Base-by-base conservation (phyloP, 352 stramenopile genomes). In the Phytopythium vexans region DNA sequence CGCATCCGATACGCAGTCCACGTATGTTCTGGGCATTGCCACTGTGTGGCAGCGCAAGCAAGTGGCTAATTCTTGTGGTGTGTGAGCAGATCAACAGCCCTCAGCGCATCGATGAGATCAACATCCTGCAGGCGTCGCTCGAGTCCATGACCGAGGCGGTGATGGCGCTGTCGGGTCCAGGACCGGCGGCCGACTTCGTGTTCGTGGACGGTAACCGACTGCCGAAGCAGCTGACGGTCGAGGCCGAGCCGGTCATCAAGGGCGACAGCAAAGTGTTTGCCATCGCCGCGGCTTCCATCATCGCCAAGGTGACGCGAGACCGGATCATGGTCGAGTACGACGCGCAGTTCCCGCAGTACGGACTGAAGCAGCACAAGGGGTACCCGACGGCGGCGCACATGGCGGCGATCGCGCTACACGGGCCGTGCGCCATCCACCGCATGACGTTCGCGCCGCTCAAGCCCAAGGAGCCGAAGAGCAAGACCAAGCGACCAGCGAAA, bases 271-370 rank as follows among this genome's bases (percentile, higher is more conserved):
- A 91, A 58, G 92, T 99, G 43, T 99, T 95, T 71, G 84, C 74
- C 50, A 99, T 99, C 57, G 97, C 94, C 1, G 97, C 97, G 12
- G 97, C 97, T n/a, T 98, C 88, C 36, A 97, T 99, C 56, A 87
- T 99, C 41, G 97, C 97, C 44, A 99, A 99, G 67, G 97, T 99
- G 12, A 98, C 94, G 16, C 79, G 97, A 45, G 97, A 99, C 74
- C 77, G 95, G n/a, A 60, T 99, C 40, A 99, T 99, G 97, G 66
- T 95, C 48, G 77, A 88, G 45, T 97, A 98, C 62, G 81, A 98
- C 62, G 64, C 66, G 40, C 60, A 96, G 56, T 99, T 94, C 74
- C 97, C 97, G 31, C 57, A 87, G 43, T 99, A 98, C 66, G 82
- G 90, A 50, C 82, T 99, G 32, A 84, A 83, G 33, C 87, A 98